Evolutionary conservation across 768 basidiomycete species (phyloP).

Genomic region (Grammothele lineata): DNA sequence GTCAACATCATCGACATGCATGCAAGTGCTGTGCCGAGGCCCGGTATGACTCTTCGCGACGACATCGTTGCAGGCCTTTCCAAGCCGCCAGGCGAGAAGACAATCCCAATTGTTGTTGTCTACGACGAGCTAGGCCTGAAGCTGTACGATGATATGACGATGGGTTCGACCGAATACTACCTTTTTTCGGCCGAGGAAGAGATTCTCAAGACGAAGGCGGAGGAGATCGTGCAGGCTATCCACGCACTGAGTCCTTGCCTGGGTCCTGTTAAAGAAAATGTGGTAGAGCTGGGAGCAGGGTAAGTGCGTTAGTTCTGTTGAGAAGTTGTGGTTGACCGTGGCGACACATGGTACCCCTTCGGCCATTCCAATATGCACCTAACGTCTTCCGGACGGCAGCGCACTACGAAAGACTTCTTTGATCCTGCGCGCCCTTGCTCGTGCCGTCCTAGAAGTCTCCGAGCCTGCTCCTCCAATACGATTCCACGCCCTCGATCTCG

Average conservation of each 20-base stretch:
- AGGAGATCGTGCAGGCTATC: conserved; percentile 75
- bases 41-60: conserved; percentile 29
- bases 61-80: conserved; percentile 54
- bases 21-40: conserved; percentile 1
- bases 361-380: too few relatives aligned
- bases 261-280: conserved; percentile 42
- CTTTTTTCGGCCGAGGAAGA: conserved; percentile 85
- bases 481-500: conserved; percentile 92
- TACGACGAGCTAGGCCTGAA: conserved; percentile 85
- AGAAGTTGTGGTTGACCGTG: neutral
- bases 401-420: conserved; percentile 87
- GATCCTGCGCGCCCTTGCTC: conserved; percentile 69
- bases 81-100: conserved; percentile 50
- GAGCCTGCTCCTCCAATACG: conserved; percentile 46
- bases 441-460: conserved; percentile 46
- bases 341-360: too few relatives aligned
- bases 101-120: conserved; percentile 76
- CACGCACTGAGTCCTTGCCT: conserved; percentile 36
- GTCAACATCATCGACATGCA: conserved; percentile 23
- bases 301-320: conserved; percentile 44
- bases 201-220: conserved; percentile 67
- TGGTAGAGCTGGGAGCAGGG: conserved; percentile 95
- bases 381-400: too few relatives aligned
- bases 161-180: conserved; percentile 79
- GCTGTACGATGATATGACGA: conserved; percentile 84